Conservation (phyloP, 2,329 filamentous ascomycete species). For the Bisporella sp. region DNA sequence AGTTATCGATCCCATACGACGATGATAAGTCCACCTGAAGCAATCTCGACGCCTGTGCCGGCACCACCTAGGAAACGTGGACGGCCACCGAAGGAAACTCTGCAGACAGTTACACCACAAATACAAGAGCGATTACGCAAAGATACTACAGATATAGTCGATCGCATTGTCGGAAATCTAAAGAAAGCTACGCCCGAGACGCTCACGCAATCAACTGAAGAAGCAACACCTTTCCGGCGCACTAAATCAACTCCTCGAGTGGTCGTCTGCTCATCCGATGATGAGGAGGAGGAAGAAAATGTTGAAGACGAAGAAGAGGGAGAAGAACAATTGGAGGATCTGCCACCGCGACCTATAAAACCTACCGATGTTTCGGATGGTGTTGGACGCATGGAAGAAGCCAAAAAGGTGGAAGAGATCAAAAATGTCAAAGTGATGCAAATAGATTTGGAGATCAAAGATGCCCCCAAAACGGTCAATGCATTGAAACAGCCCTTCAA, state of each 20-base stretch:
- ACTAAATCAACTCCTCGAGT: not conserved
- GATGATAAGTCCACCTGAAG: conserved; percentile 24
- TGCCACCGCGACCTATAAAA: not conserved
- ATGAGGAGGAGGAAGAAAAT: not conserved
- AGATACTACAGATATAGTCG: not conserved
- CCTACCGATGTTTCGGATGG: not conserved
- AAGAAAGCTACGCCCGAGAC: not conserved
- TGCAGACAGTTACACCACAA: not conserved
- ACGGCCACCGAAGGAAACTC: not conserved
- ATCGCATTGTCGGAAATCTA: not conserved
- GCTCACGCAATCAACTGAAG: not conserved
- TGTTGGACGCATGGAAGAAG: not conserved
- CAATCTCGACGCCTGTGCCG: conserved; percentile 9
- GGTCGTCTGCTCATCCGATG: not conserved
- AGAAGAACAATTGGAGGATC: no score
- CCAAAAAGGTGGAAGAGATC: not conserved
- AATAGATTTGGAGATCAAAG: conserved; percentile 19
- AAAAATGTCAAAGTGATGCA: not conserved
- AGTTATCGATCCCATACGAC: not conserved
- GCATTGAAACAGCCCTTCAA: conserved; percentile 80
- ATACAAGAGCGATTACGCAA: not conserved
- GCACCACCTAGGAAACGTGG: conserved; percentile 9
- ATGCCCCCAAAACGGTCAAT: conserved; percentile 55
- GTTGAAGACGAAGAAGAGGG: no score
- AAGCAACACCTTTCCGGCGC: not conserved